Conservation (phyloP, 495 filamentous ascomycete species). For the Penicillium dipodomyicola region DNA sequence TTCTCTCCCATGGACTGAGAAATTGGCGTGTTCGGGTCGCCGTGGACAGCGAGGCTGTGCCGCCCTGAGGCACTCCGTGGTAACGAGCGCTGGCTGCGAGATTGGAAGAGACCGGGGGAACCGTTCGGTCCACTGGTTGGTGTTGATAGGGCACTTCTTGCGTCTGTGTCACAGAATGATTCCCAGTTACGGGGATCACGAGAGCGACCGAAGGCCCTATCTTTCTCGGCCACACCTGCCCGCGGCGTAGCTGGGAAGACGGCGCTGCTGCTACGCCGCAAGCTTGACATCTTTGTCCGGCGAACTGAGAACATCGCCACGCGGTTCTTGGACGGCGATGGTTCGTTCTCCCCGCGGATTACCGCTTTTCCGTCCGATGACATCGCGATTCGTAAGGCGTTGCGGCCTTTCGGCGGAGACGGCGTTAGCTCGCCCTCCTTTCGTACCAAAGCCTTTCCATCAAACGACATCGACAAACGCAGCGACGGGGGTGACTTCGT, state of each 20-base stretch:
- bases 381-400: constrained; percentile 45
- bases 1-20: constrained; percentile 54
- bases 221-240: constrained; percentile 32
- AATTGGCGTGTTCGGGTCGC: constrained; percentile 46
- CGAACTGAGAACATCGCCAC: constrained; percentile 53
- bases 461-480: constrained; percentile 68
- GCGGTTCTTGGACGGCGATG: constrained; percentile 50
- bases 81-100: constrained; percentile 52
- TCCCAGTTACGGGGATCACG: constrained; percentile 84
- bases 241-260: constrained; percentile 42
- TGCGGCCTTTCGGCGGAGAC: constrained; percentile 65
- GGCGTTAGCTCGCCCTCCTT: constrained; percentile 60
- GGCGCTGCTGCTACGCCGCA: constrained; percentile 63
- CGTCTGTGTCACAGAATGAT: constrained; percentile 71
- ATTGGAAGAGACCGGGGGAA: constrained; percentile 69
- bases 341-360: constrained; percentile 46
- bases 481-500: constrained; percentile 47
- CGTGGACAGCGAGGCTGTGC: constrained; percentile 52
- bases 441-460: constrained; percentile 79
- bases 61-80: constrained; percentile 40
- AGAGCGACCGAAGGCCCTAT: constrained; percentile 62
- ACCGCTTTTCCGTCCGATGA: constrained; percentile 53
- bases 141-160: constrained; percentile 65
- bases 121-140: constrained; percentile 70
- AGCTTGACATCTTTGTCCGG: constrained; percentile 49